Evolutionary conservation across 805 yeast genomes (phyloP).

Genomic region (Metschnikowia noctiluminum): DNA sequence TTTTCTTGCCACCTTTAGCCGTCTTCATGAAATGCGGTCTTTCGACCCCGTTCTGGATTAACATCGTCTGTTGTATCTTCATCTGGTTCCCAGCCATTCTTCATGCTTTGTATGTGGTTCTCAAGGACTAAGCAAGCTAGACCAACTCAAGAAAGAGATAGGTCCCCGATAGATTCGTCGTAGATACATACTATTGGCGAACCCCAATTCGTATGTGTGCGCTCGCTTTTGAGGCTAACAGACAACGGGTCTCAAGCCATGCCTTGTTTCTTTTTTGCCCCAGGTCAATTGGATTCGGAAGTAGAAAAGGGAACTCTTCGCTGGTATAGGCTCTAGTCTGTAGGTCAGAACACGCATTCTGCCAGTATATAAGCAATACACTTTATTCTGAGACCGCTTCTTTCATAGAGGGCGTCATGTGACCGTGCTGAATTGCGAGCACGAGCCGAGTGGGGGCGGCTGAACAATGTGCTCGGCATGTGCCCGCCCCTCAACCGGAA

Average conservation of each 20-base stretch:
- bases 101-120: slow-evolving; percentile 67
- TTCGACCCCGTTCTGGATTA: slow-evolving; percentile 61
- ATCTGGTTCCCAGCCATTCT: slow-evolving; percentile 78
- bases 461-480: no score
- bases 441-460: background rate
- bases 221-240: no score
- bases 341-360: background rate
- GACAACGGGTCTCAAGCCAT: no score
- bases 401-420: background rate
- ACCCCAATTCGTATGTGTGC: no score
- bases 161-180: no score
- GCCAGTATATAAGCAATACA: background rate
- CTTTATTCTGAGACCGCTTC: background rate
- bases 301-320: no score
- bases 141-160: no score
- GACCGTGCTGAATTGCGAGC: background rate
- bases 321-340: no score
- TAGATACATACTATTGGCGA: no score
- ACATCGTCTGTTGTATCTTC: slow-evolving; percentile 58
- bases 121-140: slow-evolving; percentile 17
- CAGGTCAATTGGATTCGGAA: no score
- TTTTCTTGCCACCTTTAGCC: slow-evolving; percentile 72
- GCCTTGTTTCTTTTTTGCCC: no score
- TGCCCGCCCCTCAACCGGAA: no score
- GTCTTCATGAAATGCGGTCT: slow-evolving; percentile 69